A percentile compares a stretch with the other conserved stretches of the same genome.
These are phyloP conservation scores for Pythium chondricola DNA, from an alignment of 352 stramenopile species.

Conservation along the genomic window DNA sequence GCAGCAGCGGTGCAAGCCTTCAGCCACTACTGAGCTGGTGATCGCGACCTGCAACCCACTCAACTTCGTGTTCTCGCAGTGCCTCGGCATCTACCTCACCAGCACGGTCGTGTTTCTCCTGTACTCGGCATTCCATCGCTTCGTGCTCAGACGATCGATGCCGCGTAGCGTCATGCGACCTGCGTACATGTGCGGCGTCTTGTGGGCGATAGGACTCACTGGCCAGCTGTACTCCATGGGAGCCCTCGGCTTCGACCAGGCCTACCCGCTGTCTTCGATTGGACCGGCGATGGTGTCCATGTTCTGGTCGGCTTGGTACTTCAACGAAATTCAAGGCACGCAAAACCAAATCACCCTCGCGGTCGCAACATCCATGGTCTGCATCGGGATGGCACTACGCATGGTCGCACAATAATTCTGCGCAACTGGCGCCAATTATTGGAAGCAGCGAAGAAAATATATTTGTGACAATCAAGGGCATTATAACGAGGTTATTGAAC, in stretches of 20 bases:
- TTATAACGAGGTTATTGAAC: no score
- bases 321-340: slow-evolving; percentile 72
- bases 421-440: no score
- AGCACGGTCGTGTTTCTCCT: slow-evolving; percentile 69
- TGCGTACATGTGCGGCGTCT: slow-evolving; percentile 68
- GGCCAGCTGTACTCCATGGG: slow-evolving; percentile 72
- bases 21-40: slow-evolving; percentile 19
- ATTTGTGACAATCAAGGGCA: not conserved
- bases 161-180: slow-evolving; percentile 75
- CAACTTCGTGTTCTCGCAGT: slow-evolving; percentile 83
- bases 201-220: slow-evolving; percentile 65
- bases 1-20: slow-evolving; percentile 52
- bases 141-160: slow-evolving; percentile 70
- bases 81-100: slow-evolving; percentile 72
- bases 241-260: slow-evolving; percentile 69
- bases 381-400: slow-evolving; percentile 58
- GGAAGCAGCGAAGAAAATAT: no score
- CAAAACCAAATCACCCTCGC: slow-evolving; percentile 57
- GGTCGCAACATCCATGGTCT: slow-evolving; percentile 54
- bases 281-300: slow-evolving; percentile 78
- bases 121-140: slow-evolving; percentile 74
- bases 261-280: slow-evolving; percentile 78
- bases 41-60: slow-evolving; percentile 69
- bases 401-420: slow-evolving; percentile 43
- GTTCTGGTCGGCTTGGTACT: slow-evolving; percentile 79